Percentiles rank a stretch among this genome's conserved stretches.
These are phyloP conservation scores for Jatropha multifida DNA, from an alignment of 441 rosid genomes.

Conservation along the genomic window DNA sequence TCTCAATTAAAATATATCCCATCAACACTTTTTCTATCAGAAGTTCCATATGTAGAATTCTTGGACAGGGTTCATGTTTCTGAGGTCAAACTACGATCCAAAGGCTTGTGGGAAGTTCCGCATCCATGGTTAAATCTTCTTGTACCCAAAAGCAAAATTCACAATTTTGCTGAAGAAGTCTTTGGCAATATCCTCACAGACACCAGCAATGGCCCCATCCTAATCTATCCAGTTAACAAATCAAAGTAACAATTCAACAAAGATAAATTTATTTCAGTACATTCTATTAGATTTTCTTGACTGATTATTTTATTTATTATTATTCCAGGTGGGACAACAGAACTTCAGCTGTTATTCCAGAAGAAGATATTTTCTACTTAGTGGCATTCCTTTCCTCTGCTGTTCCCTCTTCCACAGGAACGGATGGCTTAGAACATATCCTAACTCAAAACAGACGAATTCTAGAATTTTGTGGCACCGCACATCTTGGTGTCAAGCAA, in stretches of 20 bases:
- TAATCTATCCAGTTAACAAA: constrained; percentile 88
- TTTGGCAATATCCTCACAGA: constrained; percentile 79
- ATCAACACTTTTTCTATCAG: constrained; percentile 73
- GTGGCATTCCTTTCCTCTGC: constrained; percentile 96
- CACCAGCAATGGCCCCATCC: constrained; percentile 92
- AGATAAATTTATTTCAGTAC: not conserved
- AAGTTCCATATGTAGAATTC: constrained; percentile 75
- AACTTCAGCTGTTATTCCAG: constrained; percentile 81
- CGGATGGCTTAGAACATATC: constrained; percentile 66
- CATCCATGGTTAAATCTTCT: constrained; percentile 98
- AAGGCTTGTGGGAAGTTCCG: constrained; percentile 97
- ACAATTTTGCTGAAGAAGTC: constrained; percentile 65
- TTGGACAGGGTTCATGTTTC: constrained; percentile 89
- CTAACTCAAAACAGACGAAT: constrained; percentile 66
- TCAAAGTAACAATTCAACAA: constrained; percentile 55
- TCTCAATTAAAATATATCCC: constrained; percentile 64
- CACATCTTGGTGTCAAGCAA: constrained; percentile 70
- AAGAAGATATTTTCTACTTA: constrained; percentile 83
- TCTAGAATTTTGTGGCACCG: constrained; percentile 59
- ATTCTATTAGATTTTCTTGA: constrained; percentile 9
- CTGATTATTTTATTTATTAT: constrained; percentile 20
- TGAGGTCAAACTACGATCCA: constrained; percentile 71
- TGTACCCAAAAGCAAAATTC: constrained; percentile 69
- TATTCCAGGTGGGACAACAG: constrained; percentile 90
- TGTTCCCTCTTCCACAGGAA: constrained; percentile 68